phyloP scores from a whole-genome alignment of 345 rosid species.

The Camelina sativa region DNA sequence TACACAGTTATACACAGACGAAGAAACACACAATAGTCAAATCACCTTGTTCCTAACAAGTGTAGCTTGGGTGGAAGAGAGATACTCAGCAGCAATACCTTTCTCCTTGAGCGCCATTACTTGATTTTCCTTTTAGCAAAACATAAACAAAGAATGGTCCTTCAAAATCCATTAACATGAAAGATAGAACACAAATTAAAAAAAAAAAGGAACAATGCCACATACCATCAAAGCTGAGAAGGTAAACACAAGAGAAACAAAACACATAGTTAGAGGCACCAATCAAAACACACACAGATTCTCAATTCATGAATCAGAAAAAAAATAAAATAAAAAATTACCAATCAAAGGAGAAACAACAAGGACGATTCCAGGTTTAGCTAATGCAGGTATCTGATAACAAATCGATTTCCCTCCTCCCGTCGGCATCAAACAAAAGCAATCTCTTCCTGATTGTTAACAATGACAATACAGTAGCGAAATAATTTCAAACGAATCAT shows the following conservation, averaged over 20 bases:
- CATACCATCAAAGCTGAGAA: slow-evolving; percentile 91
- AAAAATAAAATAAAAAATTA: slow-evolving; percentile 27
- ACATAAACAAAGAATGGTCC: slow-evolving; percentile 1
- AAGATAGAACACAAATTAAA: background rate
- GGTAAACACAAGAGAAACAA: slow-evolving; percentile 36
- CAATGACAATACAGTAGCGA: background rate
- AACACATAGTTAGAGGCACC: slow-evolving; percentile 25
- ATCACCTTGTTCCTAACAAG: slow-evolving; percentile 61
- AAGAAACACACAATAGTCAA: slow-evolving; percentile 13
- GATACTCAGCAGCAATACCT: slow-evolving; percentile 91
- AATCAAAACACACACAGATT: slow-evolving; percentile 3
- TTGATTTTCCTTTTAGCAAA: slow-evolving; percentile 76
- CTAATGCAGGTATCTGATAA: slow-evolving; percentile 92
- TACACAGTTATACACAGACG: background rate
- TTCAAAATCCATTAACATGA: background rate
- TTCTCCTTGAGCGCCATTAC: slow-evolving; percentile 85
- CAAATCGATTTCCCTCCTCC: slow-evolving; percentile 99
- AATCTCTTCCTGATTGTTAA: slow-evolving; percentile 59
- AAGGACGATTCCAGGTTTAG: slow-evolving; percentile 85
- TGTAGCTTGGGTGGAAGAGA: slow-evolving; percentile 78
- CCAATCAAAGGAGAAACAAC: slow-evolving; percentile 97
- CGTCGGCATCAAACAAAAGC: slow-evolving; percentile 97
- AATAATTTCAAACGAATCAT: background rate
- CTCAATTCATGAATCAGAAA: background rate
- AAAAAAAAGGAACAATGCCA: slow-evolving; percentile 2